Evolutionary conservation across 1,139 yeast species (phyloP), one percentile per base, ranked within the genome.

Genomic region (Schwanniomyces etchellsii): DNA sequence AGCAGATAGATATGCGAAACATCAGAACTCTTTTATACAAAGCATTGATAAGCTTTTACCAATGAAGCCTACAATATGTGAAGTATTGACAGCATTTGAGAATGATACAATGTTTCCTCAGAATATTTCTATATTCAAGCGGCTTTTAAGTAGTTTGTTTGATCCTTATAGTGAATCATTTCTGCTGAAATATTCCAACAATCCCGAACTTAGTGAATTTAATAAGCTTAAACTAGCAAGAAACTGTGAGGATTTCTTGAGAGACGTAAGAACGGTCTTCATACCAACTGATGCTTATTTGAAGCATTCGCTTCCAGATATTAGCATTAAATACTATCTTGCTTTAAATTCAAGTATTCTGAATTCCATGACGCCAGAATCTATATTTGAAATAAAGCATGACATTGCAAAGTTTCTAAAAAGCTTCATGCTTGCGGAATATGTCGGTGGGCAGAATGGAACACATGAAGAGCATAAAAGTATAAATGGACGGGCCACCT

Each of bases 21-120:
- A 79, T 31, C 84, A 79, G 42, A 65, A 78, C 40, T 81, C 95
- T 0, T 74, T 75, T 16, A 77, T 89, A 5, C 94, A 85, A 38
- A 91, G 86, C 0, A 63, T 85, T 3, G 81, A 80, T 37, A 47
- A 58, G 5, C 47, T 79, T 5, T 45, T 83, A 4, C 61, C 63
- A 1, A 31, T 58, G 1, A 74, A 77, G 26, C 61, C 61, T 2
- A 38, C 62, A 2, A 32, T 73, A 18, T 67, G 81, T 43, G 64
- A 66, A 4, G 45, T 61, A 5, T 38, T 74, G 10, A 44, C 54
- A 34, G 41, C 45, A 11, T 29, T 36, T 5, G 36, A 35, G 12
- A 20, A 32, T 3, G 26, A 26, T 14, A 10, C 16, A 15, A 21
- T 21, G 3, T n/a, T 16, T 16, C 4, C 25, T 55, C 4, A 36